Evolutionary conservation across 2,329 filamentous ascomycete genomes (phyloP).

Genomic region (Ascochyta clinopodiicola): DNA sequence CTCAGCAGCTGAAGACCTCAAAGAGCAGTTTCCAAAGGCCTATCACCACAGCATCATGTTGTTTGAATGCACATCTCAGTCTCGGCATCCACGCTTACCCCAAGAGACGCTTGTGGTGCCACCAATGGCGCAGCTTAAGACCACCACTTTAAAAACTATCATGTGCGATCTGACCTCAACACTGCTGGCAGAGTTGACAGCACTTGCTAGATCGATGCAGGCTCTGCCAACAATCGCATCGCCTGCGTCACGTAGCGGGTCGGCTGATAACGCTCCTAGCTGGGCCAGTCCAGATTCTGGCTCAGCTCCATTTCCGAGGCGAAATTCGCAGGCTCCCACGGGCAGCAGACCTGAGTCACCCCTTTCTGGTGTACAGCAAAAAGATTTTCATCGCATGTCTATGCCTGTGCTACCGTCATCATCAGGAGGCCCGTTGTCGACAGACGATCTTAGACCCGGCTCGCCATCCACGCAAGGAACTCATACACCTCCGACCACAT

Average conservation of each 20-base stretch:
- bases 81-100: conserved; percentile 52
- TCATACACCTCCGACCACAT: conserved; percentile 56
- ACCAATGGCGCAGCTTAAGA: conserved; percentile 69
- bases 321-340: conserved; percentile 41
- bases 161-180: conserved; percentile 55
- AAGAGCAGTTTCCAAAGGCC: conserved; percentile 75
- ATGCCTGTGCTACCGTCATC: conserved; percentile 69
- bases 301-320: conserved; percentile 30
- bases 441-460: conserved; percentile 36
- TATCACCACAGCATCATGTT: conserved; percentile 80
- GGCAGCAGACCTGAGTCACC: conserved; percentile 42
- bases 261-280: conserved; percentile 33
- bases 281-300: conserved; percentile 39
- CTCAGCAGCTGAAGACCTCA: conserved; percentile 73
- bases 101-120: conserved; percentile 77
- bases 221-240: conserved; percentile 70
- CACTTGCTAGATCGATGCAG: conserved; percentile 56
- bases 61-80: conserved; percentile 69
- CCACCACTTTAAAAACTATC: conserved; percentile 67
- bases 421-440: conserved; percentile 29
- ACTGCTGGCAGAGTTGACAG: conserved; percentile 56
- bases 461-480: conserved; percentile 37
- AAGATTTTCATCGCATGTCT: conserved; percentile 75
- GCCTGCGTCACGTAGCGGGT: conserved; percentile 40
- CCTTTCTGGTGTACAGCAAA: conserved; percentile 56